Evolutionary conservation across 2,329 filamentous ascomycete species (phyloP), one percentile per base, ranked within the genome.

Genomic region (Talaromyces sp.): DNA sequence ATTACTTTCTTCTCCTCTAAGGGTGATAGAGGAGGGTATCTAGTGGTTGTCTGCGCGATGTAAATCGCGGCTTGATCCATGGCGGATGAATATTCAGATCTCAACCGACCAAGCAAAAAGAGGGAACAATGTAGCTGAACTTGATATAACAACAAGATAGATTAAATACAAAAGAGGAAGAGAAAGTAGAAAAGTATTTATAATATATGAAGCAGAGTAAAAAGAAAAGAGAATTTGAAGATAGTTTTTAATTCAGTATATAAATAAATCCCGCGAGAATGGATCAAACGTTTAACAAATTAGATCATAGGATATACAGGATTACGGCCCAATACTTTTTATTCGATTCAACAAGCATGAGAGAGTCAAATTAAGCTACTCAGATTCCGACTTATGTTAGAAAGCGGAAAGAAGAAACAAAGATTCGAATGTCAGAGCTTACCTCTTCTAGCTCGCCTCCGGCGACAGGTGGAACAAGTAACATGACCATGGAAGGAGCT

Each of bases 1-100:
- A 87, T 67, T 54, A 75, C 33, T 49, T 63, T 71, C 43, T 64
- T 72, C 66, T 75, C 73, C 16, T 67, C 66, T 39, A 69, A 69
- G 5, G 67, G 62, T 2, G 72, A 66, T 65, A 74, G 59, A 5
- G 72, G 69, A 1, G 67, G 68, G 16, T 71, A 69, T 31, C 60
- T 62, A 13, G 64, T 63, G 22, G 56, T 27, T 14, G 62, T 60
- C 39, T 73, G 68, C 4, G 68, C 67, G 4, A 74, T 66, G 59
- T 71, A 74, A n/a, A 69, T 41, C 13, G 71, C 72, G 31, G 73
- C 72, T 60, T 71, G 67, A 57, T 74, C 73, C 50, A 72, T 68
- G 24, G 49, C 19, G 47, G 16, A 24, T 39, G 22, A 22, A 37
- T 31, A 10, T 27, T 41, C 19, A 13, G 19, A 62, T 54, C 10